Percentiles rank a stretch among this genome's conserved stretches.
These are phyloP conservation scores for Boletus sp. DNA, from an alignment of 1,284 basidiomycete species.

Conservation along the genomic window DNA sequence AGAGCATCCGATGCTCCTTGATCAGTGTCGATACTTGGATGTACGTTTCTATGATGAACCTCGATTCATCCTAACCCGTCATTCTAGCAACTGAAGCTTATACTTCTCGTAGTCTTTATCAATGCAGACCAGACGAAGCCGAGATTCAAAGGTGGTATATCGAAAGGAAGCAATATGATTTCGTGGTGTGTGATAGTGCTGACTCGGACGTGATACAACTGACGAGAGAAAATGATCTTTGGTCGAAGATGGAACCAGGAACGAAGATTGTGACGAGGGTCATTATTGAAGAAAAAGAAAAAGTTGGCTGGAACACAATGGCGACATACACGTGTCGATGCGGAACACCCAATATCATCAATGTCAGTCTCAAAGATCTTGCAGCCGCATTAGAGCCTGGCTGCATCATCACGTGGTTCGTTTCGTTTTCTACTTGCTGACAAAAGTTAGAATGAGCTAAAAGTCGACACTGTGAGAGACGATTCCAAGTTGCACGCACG, in stretches of 20 bases:
- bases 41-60: background rate
- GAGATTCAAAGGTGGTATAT: slow-evolving; percentile 11
- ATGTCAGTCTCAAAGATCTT: background rate
- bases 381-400: background rate
- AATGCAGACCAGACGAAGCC: slow-evolving; percentile 1
- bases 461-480: slow-evolving; percentile 7
- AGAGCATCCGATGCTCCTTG: slow-evolving; percentile 3
- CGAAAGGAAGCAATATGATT: slow-evolving; percentile 2
- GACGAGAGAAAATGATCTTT: slow-evolving; percentile 3
- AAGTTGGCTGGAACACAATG: background rate
- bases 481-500: background rate
- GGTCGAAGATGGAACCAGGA: slow-evolving; percentile 5
- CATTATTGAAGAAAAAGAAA: background rate
- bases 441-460: background rate
- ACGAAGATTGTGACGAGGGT: slow-evolving; percentile 3
- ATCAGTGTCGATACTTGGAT: slow-evolving; percentile 4
- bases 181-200: background rate
- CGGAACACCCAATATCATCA: background rate
- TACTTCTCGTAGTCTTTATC: background rate
- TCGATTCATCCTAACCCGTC: background rate
- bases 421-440: background rate
- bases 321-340: slow-evolving; percentile 3
- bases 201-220: background rate
- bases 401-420: slow-evolving; percentile 4
- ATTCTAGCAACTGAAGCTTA: slow-evolving; percentile 1